A percentile compares a stretch with the other conserved stretches of the same genome.
Conservation (phyloP, 352 stramenopile species). For the Phytopythium cucurbitacearum region DNA sequence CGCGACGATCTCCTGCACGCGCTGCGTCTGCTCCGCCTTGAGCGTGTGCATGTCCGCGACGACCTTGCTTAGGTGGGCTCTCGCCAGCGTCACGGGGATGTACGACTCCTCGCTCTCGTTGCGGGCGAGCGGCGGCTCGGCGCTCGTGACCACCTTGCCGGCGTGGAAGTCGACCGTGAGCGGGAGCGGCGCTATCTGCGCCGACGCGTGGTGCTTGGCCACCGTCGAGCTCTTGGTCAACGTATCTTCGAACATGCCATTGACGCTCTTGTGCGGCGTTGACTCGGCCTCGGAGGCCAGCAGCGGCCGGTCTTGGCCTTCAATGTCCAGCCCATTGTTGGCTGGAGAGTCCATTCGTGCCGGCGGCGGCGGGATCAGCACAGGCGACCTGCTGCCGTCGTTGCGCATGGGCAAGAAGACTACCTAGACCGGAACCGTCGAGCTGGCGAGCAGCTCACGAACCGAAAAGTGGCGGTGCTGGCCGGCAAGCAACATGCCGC, state of each 20-base stretch:
- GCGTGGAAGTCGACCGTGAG: slow-evolving; percentile 43
- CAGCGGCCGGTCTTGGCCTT: too few relatives aligned
- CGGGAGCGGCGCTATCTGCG: slow-evolving; percentile 24
- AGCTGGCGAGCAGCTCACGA: too few relatives aligned
- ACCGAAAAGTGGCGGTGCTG: too few relatives aligned
- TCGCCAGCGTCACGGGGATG: slow-evolving; percentile 67
- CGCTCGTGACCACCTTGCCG: slow-evolving; percentile 25
- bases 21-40: slow-evolving; percentile 57
- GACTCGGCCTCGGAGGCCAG: too few relatives aligned
- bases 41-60: slow-evolving; percentile 76
- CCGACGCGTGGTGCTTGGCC: neutral
- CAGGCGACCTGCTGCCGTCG: too few relatives aligned
- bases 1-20: slow-evolving; percentile 45
- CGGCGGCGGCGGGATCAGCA: too few relatives aligned
- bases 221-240: neutral
- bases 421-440: too few relatives aligned
- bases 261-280: neutral
- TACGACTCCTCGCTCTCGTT: slow-evolving; percentile 51
- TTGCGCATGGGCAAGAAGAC: too few relatives aligned
- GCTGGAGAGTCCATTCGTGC: too few relatives aligned
- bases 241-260: neutral
- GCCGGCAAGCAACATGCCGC: too few relatives aligned
- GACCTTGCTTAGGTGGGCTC: slow-evolving; percentile 52
- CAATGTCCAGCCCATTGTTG: too few relatives aligned
- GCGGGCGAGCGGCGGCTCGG: slow-evolving; percentile 3